phyloP scores from a whole-genome alignment of 441 rosid species.

The Syzygium malaccense region DNA sequence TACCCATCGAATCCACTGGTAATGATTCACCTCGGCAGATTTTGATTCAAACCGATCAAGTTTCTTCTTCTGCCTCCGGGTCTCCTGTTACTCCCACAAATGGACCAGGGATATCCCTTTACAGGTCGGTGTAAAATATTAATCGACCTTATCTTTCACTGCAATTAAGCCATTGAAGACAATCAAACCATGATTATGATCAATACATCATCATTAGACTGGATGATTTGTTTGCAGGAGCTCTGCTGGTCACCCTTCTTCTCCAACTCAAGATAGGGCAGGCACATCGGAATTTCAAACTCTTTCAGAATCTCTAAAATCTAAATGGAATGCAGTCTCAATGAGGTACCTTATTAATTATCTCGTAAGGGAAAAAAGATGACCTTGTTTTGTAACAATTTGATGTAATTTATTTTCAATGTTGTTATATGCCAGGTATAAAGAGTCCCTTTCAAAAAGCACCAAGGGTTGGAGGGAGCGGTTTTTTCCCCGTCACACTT shows the following conservation, averaged over 20 bases:
- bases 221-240: constrained; percentile 12
- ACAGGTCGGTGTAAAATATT: constrained; percentile 27
- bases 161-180: background rate
- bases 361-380: background rate
- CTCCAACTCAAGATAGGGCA: constrained; percentile 25
- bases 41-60: constrained; percentile 14
- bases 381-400: background rate
- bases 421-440: constrained; percentile 21
- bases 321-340: constrained; percentile 13
- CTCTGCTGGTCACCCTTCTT: constrained; percentile 19
- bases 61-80: constrained; percentile 25
- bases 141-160: background rate
- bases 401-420: background rate
- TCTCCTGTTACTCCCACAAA: constrained; percentile 12
- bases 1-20: constrained; percentile 11
- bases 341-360: constrained; percentile 16
- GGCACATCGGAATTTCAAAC: constrained; percentile 42
- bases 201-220: background rate
- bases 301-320: constrained; percentile 31
- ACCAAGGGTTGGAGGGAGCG: constrained; percentile 63
- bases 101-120: constrained; percentile 24
- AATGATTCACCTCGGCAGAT: constrained; percentile 22
- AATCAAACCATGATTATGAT: background rate
- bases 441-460: constrained; percentile 44
- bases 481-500: constrained; percentile 45